Base-by-base conservation (phyloP, 108 stramenopile species). In the Cyclostephanos tholiformis region DNA sequence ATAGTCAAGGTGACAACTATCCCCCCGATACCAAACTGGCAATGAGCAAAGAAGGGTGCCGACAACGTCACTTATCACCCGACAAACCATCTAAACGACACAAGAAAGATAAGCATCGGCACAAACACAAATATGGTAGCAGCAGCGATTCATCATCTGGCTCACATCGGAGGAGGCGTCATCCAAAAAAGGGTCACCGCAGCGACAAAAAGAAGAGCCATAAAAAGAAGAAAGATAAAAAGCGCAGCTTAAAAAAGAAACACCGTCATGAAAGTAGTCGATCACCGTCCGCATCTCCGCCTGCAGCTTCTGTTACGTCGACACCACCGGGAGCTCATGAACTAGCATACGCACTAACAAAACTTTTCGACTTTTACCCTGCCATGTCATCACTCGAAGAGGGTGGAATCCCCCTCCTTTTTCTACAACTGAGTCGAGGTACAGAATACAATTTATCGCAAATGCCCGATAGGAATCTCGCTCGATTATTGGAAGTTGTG, bases 251-350 rank as follows among this genome's bases (percentile, higher is more conserved):
- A 52, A 72, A 67, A 27, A 82, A 82, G 41, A 62, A 46, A 44
- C 58, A 50, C 20, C 32, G 65, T 6, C 55, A 73, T 38, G 16
- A 66, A 44, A 57, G 65, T 32, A 58, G 64, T 44, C 29, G 51
- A 27, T 63, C 38, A 38, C 55, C 55, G 44, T 57, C 67, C 20
- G 32, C 27, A 19, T 61, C 66, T 44, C 64, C 75, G 23, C 19
- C 66, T 39, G 39, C 71, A 46, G 48, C 78, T 25, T 51, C 57
- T 58, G 38, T 9, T 25, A 32, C 77, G 22, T 67, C 73, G 19
- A 44, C 55, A 55, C 72, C 82, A 41, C 80, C 80, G 30, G 80
- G 80, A 57, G 76, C 82, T 20, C 77, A 82, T 27, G 72, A 78
- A 69, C 68, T 82, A n/a, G 77, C 82, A 20, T 35, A 50, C 17